Evolutionary conservation across 73 alveolate species (phyloP).

Genomic region (Blepharisma stoltei): DNA sequence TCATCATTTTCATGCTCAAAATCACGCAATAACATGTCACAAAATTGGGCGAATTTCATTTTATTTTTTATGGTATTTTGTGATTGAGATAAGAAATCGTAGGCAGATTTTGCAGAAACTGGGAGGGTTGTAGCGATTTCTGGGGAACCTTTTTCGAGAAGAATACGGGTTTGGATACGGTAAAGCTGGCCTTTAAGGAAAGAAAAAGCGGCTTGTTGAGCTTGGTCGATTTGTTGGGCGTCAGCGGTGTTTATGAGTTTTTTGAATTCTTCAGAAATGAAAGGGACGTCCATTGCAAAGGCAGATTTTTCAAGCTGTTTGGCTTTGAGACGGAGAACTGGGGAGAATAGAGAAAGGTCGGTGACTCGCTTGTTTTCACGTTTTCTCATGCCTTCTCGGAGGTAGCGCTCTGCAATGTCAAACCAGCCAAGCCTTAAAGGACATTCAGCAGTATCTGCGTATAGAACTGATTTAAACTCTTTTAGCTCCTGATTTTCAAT

Average conservation of each 20-base stretch:
- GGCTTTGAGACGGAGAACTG: conserved; percentile 36
- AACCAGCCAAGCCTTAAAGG: conserved; percentile 52
- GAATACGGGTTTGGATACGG: too few species aligned
- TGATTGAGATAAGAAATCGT: conserved; percentile 30
- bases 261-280: too few species aligned
- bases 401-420: conserved; percentile 47
- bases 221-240: too few species aligned
- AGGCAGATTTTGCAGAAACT: conserved; percentile 40
- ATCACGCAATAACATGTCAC: conserved; percentile 18
- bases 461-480: conserved; percentile 48
- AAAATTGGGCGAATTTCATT: conserved; percentile 24
- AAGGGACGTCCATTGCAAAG: too few species aligned
- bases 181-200: too few species aligned
- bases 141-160: too few species aligned
- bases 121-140: conserved; percentile 37
- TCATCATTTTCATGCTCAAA: conserved; percentile 11
- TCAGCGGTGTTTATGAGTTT: too few species aligned
- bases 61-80: conserved; percentile 8
- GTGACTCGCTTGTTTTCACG: conserved; percentile 24
- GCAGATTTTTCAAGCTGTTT: not conserved
- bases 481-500: conserved; percentile 25
- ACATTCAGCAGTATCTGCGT: conserved; percentile 56
- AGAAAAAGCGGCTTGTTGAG: too few species aligned
- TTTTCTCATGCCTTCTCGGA: conserved; percentile 43
- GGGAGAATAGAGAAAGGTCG: not conserved